phyloP scores from a whole-genome alignment of 2,329 filamentous ascomycete species.

The Talaromyces sp. region DNA sequence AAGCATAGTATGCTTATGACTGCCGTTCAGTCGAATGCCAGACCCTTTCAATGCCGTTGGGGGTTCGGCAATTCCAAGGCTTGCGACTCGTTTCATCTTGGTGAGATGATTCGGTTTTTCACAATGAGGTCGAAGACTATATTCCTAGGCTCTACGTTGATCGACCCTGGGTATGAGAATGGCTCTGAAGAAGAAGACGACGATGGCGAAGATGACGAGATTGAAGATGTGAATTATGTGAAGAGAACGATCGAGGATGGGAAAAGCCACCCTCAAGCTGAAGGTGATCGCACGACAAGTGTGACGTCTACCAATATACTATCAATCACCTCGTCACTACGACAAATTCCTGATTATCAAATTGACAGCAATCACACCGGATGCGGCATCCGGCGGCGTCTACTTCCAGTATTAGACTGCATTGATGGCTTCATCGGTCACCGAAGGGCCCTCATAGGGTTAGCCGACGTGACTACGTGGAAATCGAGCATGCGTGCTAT shows the following conservation, averaged over 20 bases:
- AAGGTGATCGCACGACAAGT: background rate
- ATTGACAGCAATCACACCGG: slow-evolving; percentile 41
- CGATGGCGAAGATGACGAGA: slow-evolving; percentile 15
- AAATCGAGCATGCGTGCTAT: slow-evolving; percentile 11
- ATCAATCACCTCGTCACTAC: slow-evolving; percentile 36
- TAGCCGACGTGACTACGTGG: slow-evolving; percentile 21
- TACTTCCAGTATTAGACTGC: slow-evolving; percentile 38
- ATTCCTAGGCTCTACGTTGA: slow-evolving; percentile 39
- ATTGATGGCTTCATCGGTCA: slow-evolving; percentile 37
- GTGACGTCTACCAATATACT: slow-evolving; percentile 23
- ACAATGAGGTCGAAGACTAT: slow-evolving; percentile 39
- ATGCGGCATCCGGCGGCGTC: slow-evolving; percentile 41
- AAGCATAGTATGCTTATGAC: slow-evolving; percentile 19
- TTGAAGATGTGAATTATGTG: slow-evolving; percentile 7
- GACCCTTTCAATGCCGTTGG: slow-evolving; percentile 39
- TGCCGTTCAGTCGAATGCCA: slow-evolving; percentile 20
- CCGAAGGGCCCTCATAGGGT: slow-evolving; percentile 30
- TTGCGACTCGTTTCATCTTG: slow-evolving; percentile 45
- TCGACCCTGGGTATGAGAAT: slow-evolving; percentile 32
- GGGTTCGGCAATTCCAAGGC: slow-evolving; percentile 41
- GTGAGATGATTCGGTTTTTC: slow-evolving; percentile 45
- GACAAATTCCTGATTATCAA: slow-evolving; percentile 42
- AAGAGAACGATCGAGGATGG: slow-evolving; percentile 10
- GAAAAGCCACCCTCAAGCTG: background rate
- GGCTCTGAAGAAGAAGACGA: slow-evolving; percentile 19